Conservation (phyloP, 1,284 basidiomycete species). For the Boletus subluridellus region DNA sequence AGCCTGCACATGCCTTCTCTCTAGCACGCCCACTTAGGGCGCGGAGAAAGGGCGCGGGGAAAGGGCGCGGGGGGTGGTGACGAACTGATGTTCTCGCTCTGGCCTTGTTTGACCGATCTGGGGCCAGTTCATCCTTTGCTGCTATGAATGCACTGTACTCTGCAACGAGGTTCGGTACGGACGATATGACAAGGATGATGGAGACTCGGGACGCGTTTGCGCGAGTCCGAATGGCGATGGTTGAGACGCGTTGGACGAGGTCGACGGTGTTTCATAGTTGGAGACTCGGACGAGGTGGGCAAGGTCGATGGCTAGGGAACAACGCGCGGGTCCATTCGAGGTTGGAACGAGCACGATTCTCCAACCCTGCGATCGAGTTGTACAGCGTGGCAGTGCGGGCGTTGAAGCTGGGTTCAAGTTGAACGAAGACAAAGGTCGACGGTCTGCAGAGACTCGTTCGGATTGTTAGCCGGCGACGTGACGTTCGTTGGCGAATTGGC, state of each 20-base stretch:
- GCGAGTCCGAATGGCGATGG: not conserved
- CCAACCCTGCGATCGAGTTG: not conserved
- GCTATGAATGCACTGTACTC: not conserved
- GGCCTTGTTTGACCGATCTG: not conserved
- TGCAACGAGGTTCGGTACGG: constrained; percentile 1
- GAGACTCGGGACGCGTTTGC: not conserved
- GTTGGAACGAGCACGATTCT: not conserved
- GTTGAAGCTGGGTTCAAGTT: too few species aligned
- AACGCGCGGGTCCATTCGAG: not conserved
- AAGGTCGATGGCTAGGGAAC: not conserved
- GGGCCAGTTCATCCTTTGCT: not conserved
- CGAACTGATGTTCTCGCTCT: too few species aligned
- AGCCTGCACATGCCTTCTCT: too few species aligned
- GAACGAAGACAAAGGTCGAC: not conserved
- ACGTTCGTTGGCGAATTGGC: too few species aligned
- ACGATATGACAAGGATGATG: not conserved
- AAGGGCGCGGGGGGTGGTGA: too few species aligned
- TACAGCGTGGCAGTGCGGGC: not conserved
- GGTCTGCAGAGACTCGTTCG: too few species aligned
- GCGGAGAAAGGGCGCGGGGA: too few species aligned
- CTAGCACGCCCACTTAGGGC: too few species aligned
- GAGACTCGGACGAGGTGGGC: not conserved
- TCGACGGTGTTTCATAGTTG: not conserved
- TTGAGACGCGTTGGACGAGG: not conserved
- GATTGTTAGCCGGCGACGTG: too few species aligned